Conservation (phyloP, 2,329 filamentous ascomycete species). For the Phaeophleospora eucalypticola region DNA sequence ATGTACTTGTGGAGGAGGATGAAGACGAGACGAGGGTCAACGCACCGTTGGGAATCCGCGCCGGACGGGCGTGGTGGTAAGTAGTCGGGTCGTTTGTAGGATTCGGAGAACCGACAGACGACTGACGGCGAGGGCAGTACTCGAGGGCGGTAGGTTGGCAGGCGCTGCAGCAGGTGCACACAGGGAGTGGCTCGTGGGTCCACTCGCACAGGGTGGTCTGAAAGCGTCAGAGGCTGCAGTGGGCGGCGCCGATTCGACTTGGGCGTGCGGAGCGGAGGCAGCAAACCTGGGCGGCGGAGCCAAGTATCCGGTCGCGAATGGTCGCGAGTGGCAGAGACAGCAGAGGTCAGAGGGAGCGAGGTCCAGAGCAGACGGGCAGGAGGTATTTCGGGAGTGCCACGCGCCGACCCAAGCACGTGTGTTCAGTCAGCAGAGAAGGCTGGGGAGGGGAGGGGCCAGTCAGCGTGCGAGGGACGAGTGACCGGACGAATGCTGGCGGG, state of each 20-base stretch:
- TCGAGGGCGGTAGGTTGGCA: conserved; percentile 10
- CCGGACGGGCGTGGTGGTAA: conserved; percentile 8
- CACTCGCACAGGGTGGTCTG: conserved; percentile 17
- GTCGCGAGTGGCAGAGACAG: conserved; percentile 8
- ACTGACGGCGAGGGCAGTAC: too few species aligned
- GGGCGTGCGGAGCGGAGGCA: neutral
- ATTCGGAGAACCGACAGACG: neutral
- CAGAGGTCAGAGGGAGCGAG: conserved; percentile 3
- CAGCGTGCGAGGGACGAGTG: neutral
- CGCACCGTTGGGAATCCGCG: conserved; percentile 12
- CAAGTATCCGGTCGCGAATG: conserved; percentile 1
- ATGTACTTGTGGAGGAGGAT: conserved; percentile 21
- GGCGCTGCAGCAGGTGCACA: conserved; percentile 6
- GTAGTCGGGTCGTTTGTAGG: too few species aligned
- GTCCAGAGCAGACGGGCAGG: conserved; percentile 1
- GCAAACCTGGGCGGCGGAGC: neutral
- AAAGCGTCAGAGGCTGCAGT: conserved; percentile 24
- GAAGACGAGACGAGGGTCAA: conserved; percentile 13
- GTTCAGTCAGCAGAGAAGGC: neutral
- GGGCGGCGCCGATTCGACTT: neutral
- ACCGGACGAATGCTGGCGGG: neutral
- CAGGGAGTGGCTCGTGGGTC: conserved; percentile 21
- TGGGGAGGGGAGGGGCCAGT: neutral
- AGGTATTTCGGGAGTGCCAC: conserved; percentile 8
- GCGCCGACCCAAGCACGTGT: conserved; percentile 11